phyloP scores from a whole-genome alignment of 768 basidiomycete species.

The Agrocybe chaxingu region DNA sequence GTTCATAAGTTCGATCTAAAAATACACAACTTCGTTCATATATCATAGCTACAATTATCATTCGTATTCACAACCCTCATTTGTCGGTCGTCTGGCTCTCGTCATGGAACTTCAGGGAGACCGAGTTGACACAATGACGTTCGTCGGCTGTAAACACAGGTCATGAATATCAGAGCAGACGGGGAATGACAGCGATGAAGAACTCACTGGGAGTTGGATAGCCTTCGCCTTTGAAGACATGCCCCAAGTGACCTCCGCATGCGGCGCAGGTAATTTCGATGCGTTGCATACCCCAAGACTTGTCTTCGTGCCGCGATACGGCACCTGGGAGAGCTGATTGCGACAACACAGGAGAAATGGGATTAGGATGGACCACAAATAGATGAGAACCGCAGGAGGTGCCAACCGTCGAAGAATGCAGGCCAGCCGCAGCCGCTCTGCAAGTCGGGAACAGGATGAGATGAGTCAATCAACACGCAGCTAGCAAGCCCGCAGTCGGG shows the following conservation, averaged over 20 bases:
- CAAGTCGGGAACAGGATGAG: background rate
- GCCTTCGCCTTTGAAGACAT: conserved; percentile 93
- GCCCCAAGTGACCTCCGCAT: conserved; percentile 91
- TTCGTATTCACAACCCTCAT: background rate
- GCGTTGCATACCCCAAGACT: conserved; percentile 59
- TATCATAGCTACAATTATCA: no score
- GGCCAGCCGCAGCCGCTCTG: conserved; percentile 94
- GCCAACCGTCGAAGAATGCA: conserved; percentile 89
- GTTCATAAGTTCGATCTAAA: background rate
- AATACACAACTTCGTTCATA: no score
- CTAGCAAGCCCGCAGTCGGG: background rate
- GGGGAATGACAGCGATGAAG: background rate
- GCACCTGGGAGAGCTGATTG: conserved; percentile 82
- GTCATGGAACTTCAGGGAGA: conserved; percentile 76
- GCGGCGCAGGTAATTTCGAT: conserved; percentile 88
- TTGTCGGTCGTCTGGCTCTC: conserved; percentile 26
- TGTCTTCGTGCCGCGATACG: conserved; percentile 75
- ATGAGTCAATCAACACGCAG: background rate
- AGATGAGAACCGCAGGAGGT: background rate
- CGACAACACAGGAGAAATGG: background rate
- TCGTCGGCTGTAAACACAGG: conserved; percentile 55
- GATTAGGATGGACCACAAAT: background rate
- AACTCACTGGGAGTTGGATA: conserved; percentile 72
- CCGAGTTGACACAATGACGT: conserved; percentile 86
- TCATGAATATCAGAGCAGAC: background rate